phyloP scores from a whole-genome alignment of 2,329 filamentous ascomycete genomes.

The Fusarium scirpi region DNA sequence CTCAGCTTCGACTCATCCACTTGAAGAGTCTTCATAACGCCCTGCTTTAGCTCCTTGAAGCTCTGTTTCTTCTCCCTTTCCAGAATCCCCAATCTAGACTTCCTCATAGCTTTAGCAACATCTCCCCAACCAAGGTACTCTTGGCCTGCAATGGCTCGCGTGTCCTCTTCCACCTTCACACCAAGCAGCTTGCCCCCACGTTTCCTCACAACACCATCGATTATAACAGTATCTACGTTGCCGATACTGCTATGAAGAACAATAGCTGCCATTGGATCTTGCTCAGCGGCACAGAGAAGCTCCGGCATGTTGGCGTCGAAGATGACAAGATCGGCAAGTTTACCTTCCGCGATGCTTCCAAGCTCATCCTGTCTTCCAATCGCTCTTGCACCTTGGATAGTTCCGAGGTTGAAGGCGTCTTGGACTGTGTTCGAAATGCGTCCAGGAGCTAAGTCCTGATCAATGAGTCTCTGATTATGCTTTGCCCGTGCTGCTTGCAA shows the following conservation, averaged over 20 bases:
- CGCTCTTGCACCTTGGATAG: constrained; percentile 7
- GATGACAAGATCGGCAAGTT: constrained; percentile 2
- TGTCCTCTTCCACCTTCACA: background rate
- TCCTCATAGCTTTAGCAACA: constrained; percentile 4
- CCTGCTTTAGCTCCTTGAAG: background rate
- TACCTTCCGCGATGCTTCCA: constrained; percentile 9
- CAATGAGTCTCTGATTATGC: background rate
- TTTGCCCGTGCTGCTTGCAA: constrained; percentile 4
- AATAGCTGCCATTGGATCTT: background rate
- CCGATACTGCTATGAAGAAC: constrained; percentile 17
- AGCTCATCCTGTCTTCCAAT: background rate
- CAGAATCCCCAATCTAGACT: background rate
- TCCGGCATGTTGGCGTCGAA: constrained; percentile 10
- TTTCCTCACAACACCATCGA: constrained; percentile 6
- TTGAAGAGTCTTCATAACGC: background rate
- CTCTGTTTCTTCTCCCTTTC: constrained; percentile 5
- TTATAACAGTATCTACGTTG: constrained; percentile 5
- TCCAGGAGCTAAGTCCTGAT: background rate
- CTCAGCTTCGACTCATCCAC: constrained; percentile 7
- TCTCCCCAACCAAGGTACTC: background rate
- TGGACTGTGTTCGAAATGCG: constrained; percentile 6
- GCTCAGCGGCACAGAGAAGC: constrained; percentile 3
- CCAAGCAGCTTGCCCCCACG: constrained; percentile 1
- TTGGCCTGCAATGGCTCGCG: background rate
- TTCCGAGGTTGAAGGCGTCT: constrained; percentile 7